Base-by-base conservation (phyloP, 1,284 basidiomycete genomes). In the Boletus semigastroideus region DNA sequence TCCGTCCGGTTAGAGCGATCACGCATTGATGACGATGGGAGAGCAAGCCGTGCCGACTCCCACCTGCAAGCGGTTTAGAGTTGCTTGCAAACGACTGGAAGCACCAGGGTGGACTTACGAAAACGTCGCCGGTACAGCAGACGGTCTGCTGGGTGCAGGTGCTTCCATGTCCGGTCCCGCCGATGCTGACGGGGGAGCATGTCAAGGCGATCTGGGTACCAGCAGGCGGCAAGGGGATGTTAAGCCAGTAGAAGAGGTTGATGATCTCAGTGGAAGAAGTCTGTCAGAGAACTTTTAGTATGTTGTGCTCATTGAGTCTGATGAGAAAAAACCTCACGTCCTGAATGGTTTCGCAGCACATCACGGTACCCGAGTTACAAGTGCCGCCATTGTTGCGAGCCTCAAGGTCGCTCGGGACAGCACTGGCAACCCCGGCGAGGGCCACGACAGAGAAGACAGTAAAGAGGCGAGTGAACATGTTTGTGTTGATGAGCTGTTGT, bases 121-220 rank as follows among this genome's bases (percentile, higher is more conserved):
- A 57, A 3, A 4, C 28, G 22, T 65, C 31, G 5, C 51, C 52
- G 16, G 37, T 52, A 43, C 63, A 63, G 52, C 59, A 63, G 14
- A 48, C 53, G 13, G 63, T 47, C 41, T 63, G 48, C 9, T 42
- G 31, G 13, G 20, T 17, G 41, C 61, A 65, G 12, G 17, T 5
- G 11, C 42, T 38, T 10, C 47, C 46, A 14, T 20, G 40, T 11
- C 49, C 48, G 3, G 17, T 14, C 6, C 47, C 47, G 11, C 28
- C 28, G 4, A 20, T 6, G 17, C 48, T 34, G 37, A 60, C n/a
- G 30, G 48, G 41, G 30, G 40, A 39, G 48, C 60, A 64, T n/a
- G 42, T 48, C n/a, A 55, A 3, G 5, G 53, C 61, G 10, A 64
- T 33, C 33, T 46, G 30, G 27, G 39, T 47, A 1, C 27, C 42